Evolutionary conservation across 1,139 yeast genomes (phyloP).

Genomic region (Blastobotrys malaysiensis): DNA sequence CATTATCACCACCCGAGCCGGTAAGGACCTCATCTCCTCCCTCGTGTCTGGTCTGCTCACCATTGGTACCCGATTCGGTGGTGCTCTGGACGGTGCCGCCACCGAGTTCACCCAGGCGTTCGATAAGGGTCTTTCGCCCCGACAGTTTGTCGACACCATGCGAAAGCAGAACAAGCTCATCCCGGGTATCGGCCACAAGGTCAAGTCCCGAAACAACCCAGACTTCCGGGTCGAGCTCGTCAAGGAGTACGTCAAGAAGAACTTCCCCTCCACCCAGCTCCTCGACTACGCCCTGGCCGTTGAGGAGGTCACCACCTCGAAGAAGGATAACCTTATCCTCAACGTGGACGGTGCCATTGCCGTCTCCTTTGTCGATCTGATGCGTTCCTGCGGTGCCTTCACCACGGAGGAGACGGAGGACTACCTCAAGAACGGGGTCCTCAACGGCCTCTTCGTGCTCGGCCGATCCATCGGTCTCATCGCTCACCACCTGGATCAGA

Average conservation of each 20-base stretch:
- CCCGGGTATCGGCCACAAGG: slow-evolving; percentile 46
- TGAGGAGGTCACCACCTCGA: slow-evolving; percentile 44
- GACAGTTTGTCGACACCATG: slow-evolving; percentile 44
- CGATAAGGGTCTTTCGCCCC: slow-evolving; percentile 42
- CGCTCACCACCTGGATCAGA: slow-evolving; percentile 45
- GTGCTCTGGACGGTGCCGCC: slow-evolving; percentile 46
- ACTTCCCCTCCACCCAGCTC: slow-evolving; percentile 41
- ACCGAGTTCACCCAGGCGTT: slow-evolving; percentile 41
- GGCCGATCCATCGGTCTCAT: slow-evolving; percentile 45
- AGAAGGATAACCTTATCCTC: slow-evolving; percentile 43
- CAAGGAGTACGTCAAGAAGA: slow-evolving; percentile 42
- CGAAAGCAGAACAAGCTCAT: slow-evolving; percentile 44
- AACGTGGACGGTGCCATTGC: slow-evolving; percentile 46
- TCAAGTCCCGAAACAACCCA: slow-evolving; percentile 45
- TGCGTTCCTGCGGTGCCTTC: slow-evolving; percentile 43
- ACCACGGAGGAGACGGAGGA: slow-evolving; percentile 42
- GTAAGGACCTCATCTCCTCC: slow-evolving; percentile 43
- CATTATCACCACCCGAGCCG: slow-evolving; percentile 44
- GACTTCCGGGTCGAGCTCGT: slow-evolving; percentile 46
- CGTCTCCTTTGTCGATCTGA: slow-evolving; percentile 41
- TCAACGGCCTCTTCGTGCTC: slow-evolving; percentile 42
- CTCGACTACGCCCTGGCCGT: slow-evolving; percentile 45
- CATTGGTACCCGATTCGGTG: slow-evolving; percentile 44
- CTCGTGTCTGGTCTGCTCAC: slow-evolving; percentile 42
- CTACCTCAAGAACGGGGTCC: slow-evolving; percentile 43